Evolutionary conservation across 768 basidiomycete genomes (phyloP).

Genomic region (Leccinum broughii): DNA sequence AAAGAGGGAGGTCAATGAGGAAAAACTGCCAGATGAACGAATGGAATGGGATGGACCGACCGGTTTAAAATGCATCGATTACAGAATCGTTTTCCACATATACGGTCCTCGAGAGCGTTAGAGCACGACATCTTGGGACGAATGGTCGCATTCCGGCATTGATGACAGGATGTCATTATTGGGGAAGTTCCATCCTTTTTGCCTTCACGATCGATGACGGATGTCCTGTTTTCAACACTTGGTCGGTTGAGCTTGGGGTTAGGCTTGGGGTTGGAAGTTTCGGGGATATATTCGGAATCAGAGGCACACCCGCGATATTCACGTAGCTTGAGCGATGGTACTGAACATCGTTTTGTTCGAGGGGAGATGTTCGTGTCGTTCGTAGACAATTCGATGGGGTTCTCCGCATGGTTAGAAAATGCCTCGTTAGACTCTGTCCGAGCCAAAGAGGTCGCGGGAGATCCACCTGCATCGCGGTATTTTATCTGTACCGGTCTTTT

Average conservation of each 20-base stretch:
- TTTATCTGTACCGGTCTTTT: conserved; percentile 33
- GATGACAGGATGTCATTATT: conserved; percentile 34
- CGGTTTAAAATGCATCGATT: conserved; percentile 35
- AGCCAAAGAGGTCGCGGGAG: conserved; percentile 2
- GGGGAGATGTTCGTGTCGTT: neutral
- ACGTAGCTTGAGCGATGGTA: conserved; percentile 21
- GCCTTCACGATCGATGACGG: neutral
- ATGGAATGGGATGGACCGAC: conserved; percentile 20
- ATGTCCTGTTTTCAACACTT: neutral
- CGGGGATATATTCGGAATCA: conserved; percentile 18
- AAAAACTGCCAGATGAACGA: neutral
- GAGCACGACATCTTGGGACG: conserved; percentile 41
- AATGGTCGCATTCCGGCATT: conserved; percentile 31
- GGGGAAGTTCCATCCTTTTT: neutral
- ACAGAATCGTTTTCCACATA: conserved; percentile 38
- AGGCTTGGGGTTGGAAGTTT: conserved; percentile 3
- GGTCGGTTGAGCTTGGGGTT: conserved; percentile 8
- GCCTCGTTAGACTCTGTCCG: neutral
- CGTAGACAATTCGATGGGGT: neutral
- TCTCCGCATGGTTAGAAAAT: neutral
- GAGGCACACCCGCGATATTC: conserved; percentile 11
- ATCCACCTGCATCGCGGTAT: conserved; percentile 22
- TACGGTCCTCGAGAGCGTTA: conserved; percentile 10
- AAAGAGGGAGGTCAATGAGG: neutral
- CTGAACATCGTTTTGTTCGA: conserved; percentile 5